Percentiles rank a stretch among this genome's conserved stretches.
phyloP scores from a whole-genome alignment of 2,329 filamentous ascomycete genomes.

The Talaromyces sp. region DNA sequence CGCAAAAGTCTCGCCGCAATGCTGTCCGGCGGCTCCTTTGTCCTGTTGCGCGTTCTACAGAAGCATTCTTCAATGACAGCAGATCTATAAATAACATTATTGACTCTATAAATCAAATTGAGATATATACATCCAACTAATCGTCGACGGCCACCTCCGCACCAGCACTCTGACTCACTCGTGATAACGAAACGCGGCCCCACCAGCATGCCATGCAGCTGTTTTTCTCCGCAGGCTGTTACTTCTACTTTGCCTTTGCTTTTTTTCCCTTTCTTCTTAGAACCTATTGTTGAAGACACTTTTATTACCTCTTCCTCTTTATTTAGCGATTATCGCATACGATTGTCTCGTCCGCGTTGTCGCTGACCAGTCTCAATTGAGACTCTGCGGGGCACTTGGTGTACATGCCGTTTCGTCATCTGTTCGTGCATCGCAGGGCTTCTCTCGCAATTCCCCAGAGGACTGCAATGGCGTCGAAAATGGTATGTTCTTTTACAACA shows the following conservation, averaged over 20 bases:
- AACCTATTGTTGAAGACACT: background rate
- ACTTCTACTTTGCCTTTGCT: background rate
- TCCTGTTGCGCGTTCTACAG: background rate
- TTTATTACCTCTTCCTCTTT: background rate
- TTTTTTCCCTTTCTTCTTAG: background rate
- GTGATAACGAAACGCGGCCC: background rate
- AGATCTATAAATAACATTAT: background rate
- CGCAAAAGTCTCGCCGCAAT: background rate
- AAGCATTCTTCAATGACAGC: background rate
- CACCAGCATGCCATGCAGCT: background rate
- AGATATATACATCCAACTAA: background rate
- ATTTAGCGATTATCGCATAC: background rate
- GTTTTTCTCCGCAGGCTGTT: background rate
- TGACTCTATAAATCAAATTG: background rate
- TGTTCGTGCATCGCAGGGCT: background rate
- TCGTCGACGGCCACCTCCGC: background rate
- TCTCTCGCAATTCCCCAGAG: background rate
- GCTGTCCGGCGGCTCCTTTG: background rate
- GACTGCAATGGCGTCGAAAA: background rate
- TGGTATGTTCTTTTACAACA: background rate
- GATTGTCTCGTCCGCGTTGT: background rate
- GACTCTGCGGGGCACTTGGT: background rate
- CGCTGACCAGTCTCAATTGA: background rate
- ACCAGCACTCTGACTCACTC: background rate
- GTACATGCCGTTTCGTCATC: background rate